Evolutionary conservation across 2,329 filamentous ascomycete species (phyloP), one percentile per base, ranked within the genome.

Genomic region (Trichoderma atroviride): DNA sequence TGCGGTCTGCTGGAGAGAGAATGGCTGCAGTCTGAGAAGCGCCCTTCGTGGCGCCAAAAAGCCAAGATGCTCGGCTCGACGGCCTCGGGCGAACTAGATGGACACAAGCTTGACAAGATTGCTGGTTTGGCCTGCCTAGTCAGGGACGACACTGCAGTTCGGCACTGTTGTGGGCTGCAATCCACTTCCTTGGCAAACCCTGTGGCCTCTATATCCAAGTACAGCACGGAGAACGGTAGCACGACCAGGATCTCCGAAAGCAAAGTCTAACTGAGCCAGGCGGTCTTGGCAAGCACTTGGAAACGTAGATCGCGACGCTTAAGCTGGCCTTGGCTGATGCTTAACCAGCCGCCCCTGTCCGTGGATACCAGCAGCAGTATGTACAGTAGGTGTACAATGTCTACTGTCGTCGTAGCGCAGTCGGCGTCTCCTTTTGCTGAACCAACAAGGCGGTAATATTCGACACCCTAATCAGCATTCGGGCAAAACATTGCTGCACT

Each of bases 301-400:
- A 31, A 56, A 59, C 47, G 64, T 58, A 52, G 64, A 68, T 68
- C 55, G 56, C 24, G 52, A 66, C 62, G 22, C 52, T 31, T 52
- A 35, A 33, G 22, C 60, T 16, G 10, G 31, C 31, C 52, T 37
- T 58, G 53, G 43, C 57, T 66, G 53, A 57, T 47, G 27, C 31
- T 33, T 33, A 57, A 29, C 55, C 24, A 16, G 19, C 24, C 33
- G 52, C 27, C 63, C 53, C 10, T 13, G 27, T 35, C n/a, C 13
- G 27, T 35, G 53, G 19, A 10, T 56, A 47, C 11, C 40, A 43
- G 16, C 16, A 43, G 16, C 37, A 43, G 16, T 19, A 16, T 1
- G 31, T 33, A 7, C 33, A 33, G 5, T 11, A 11, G 16, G 37
- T 19, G 16, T n/a, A n/a, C 33, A 35, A 14, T 43, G n/a, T 43